Evolutionary conservation across 176 grass and related monocot genomes (phyloP).

Genomic region (Phragmites australis): DNA sequence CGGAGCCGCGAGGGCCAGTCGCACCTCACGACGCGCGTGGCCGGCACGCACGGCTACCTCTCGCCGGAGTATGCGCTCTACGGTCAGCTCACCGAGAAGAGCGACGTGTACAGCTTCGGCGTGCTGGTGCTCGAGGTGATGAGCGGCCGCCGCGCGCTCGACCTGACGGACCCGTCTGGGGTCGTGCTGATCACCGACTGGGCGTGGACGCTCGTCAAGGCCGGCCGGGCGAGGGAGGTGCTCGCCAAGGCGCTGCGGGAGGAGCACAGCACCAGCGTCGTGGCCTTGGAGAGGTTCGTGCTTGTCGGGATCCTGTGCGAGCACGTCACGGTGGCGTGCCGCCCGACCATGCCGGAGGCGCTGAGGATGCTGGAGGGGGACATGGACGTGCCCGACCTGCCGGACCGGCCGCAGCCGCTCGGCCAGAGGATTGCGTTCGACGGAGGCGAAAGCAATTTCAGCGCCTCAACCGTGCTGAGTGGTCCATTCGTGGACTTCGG

Average conservation of each 20-base stretch:
- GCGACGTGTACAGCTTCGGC: conserved; percentile 98
- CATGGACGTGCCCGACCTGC: conserved; percentile 69
- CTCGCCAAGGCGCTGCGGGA: conserved; percentile 40
- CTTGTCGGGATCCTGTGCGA: conserved; percentile 79
- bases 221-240: conserved; percentile 53
- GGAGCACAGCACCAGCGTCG: conserved; percentile 32
- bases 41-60: conserved; percentile 95
- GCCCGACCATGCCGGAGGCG: conserved; percentile 83
- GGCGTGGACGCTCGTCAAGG: conserved; percentile 76
- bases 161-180: conserved; percentile 64
- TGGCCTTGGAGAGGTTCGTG: conserved; percentile 82
- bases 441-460: conserved; percentile 46
- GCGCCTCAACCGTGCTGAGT: conserved; percentile 51
- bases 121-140: conserved; percentile 79
- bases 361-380: conserved; percentile 91
- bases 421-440: conserved; percentile 55
- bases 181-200: conserved; percentile 87
- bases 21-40: conserved; percentile 90
- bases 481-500: conserved; percentile 39
- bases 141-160: conserved; percentile 67
- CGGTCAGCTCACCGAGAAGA: conserved; percentile 93
- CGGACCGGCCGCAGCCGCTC: conserved; percentile 65
- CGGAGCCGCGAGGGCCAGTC: conserved; percentile 90
- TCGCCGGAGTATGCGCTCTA: conserved; percentile 95
- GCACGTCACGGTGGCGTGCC: conserved; percentile 79